Conservation (phyloP, 345 rosid species). For the Hirschfeldia incana region DNA sequence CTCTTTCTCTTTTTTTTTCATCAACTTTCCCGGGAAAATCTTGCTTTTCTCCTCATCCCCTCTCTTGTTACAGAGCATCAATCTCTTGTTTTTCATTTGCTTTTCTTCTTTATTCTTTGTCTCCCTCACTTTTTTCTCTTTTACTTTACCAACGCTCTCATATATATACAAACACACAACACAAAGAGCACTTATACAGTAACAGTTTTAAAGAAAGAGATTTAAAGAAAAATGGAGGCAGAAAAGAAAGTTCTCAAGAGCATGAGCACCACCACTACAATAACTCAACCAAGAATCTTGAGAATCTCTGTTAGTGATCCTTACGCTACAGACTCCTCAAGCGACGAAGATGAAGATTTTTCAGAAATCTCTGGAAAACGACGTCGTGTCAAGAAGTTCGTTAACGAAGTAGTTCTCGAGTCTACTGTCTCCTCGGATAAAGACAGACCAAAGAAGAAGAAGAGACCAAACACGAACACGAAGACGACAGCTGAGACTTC, state of each 20-base stretch:
- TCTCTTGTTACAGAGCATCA: constrained; percentile 34
- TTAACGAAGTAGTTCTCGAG: constrained; percentile 67
- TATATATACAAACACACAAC: constrained; percentile 15
- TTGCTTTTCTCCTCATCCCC: neutral
- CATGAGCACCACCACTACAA: constrained; percentile 26
- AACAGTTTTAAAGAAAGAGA: constrained; percentile 23
- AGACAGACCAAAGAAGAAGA: neutral
- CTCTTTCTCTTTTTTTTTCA: constrained; percentile 28
- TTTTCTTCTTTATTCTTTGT: neutral
- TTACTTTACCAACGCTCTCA: neutral
- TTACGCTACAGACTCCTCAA: constrained; percentile 94
- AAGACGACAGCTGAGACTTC: neutral
- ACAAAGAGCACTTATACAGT: constrained; percentile 28
- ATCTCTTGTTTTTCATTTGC: constrained; percentile 18
- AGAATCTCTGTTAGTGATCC: constrained; percentile 76
- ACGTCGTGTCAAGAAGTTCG: constrained; percentile 55
- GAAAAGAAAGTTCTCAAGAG: constrained; percentile 36
- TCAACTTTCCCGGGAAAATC: constrained; percentile 29
- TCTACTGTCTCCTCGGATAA: constrained; percentile 11
- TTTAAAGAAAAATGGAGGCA: constrained; percentile 26
- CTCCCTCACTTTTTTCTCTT: neutral
- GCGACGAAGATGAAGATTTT: constrained; percentile 67
- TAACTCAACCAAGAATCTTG: constrained; percentile 44
- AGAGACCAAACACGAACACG: constrained; percentile 11
- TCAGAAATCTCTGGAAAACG: constrained; percentile 19